These are phyloP conservation scores for Annona cherimola DNA, from an alignment of 164 flowering plant species.

Conservation along the genomic window DNA sequence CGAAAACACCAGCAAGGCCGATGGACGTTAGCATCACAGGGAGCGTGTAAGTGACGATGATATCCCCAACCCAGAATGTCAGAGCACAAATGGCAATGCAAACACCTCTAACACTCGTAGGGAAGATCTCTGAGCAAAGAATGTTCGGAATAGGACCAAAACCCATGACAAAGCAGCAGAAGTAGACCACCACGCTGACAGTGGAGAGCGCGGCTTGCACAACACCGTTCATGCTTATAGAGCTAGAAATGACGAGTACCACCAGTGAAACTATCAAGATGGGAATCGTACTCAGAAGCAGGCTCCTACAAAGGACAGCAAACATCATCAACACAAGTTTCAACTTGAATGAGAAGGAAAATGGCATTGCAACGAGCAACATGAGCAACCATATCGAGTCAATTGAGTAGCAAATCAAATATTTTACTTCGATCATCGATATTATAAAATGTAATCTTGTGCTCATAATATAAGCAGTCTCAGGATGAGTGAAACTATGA, in stretches of 20 bases:
- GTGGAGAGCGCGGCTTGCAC: conserved; percentile 70
- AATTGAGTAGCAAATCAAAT: too few relatives aligned
- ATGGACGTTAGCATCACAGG: conserved; percentile 72
- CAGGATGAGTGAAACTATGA: too few relatives aligned
- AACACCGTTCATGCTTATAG: conserved; percentile 34
- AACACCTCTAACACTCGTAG: conserved; percentile 86
- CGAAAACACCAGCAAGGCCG: conserved; percentile 82
- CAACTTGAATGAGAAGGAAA: too few relatives aligned
- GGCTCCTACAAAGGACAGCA: conserved; percentile 37
- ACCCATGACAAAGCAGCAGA: conserved; percentile 83
- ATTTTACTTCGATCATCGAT: too few relatives aligned
- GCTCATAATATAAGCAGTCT: too few relatives aligned
- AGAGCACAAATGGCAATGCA: conserved; percentile 94
- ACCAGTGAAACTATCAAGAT: conserved; percentile 54
- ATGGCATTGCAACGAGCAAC: too few relatives aligned
- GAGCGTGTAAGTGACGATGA: conserved; percentile 81
- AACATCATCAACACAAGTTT: background rate
- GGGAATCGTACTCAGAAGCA: conserved; percentile 75
- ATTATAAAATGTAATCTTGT: too few relatives aligned
- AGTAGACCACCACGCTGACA: conserved; percentile 63
- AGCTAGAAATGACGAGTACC: conserved; percentile 49
- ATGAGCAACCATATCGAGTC: too few relatives aligned
- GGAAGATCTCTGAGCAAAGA: conserved; percentile 91
- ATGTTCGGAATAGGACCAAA: conserved; percentile 96
- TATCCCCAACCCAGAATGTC: conserved; percentile 74